phyloP scores from a whole-genome alignment of 352 stramenopile genomes.

The Pythium vanterpoolii region DNA sequence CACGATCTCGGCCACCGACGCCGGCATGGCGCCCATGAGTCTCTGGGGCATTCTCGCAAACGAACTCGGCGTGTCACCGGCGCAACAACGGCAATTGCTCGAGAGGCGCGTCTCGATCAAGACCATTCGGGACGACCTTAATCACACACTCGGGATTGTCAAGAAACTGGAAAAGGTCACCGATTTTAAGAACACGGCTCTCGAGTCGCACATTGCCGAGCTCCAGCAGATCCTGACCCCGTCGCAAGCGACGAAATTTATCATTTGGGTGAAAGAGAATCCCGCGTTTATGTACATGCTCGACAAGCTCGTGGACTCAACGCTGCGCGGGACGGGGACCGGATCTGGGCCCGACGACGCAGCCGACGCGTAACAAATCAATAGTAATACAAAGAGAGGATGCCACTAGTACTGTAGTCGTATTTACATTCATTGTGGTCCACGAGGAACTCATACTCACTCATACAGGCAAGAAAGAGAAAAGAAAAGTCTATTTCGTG shows the following conservation, averaged over 20 bases:
- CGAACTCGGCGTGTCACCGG: constrained; percentile 61
- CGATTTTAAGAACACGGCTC: constrained; percentile 74
- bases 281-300: constrained; percentile 87
- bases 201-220: constrained; percentile 64
- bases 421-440: too few relatives aligned
- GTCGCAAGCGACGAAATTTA: constrained; percentile 79
- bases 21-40: constrained; percentile 51
- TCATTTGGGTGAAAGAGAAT: constrained; percentile 86
- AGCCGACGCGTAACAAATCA: not conserved
- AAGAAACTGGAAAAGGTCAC: constrained; percentile 68
- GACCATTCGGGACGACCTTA: constrained; percentile 62
- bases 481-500: not conserved
- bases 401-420: not conserved
- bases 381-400: not conserved
- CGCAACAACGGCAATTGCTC: constrained; percentile 67
- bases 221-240: constrained; percentile 74
- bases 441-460: too few relatives aligned
- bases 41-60: constrained; percentile 73
- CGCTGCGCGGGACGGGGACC: constrained; percentile 29
- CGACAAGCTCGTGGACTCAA: constrained; percentile 75
- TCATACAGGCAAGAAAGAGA: too few relatives aligned
- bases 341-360: constrained; percentile 1
- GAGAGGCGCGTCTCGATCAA: constrained; percentile 55
- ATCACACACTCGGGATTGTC: constrained; percentile 66
- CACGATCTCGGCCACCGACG: constrained; percentile 43